Conservation (phyloP, 2,329 filamentous ascomycete species). For the Chlorencoelia australis region DNA sequence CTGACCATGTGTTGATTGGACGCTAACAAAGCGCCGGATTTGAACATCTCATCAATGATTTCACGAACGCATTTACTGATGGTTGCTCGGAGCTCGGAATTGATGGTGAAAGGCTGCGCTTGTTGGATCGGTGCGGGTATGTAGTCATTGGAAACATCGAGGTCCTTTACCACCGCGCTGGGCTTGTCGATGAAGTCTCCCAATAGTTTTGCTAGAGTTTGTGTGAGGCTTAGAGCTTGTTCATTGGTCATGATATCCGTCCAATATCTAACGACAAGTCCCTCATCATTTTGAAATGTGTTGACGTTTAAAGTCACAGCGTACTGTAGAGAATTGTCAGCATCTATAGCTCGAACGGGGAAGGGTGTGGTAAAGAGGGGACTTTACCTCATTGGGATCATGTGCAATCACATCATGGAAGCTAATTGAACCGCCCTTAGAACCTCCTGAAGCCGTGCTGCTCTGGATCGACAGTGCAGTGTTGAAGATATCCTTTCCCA, state of each 20-base stretch:
- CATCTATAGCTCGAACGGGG: not conserved
- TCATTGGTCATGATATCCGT: conserved; percentile 30
- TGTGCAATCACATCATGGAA: conserved; percentile 6
- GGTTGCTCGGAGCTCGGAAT: conserved; percentile 2
- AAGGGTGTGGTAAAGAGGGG: no score
- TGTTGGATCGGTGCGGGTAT: not conserved
- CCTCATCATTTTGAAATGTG: conserved; percentile 4
- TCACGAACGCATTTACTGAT: conserved; percentile 6
- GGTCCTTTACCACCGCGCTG: conserved; percentile 6
- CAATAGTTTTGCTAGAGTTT: conserved; percentile 29
- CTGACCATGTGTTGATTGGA: not conserved
- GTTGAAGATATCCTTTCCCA: conserved; percentile 17
- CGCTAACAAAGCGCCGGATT: conserved; percentile 1
- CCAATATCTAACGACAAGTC: conserved; percentile 26
- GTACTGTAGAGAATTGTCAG: conserved; percentile 19
- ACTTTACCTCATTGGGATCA: conserved; percentile 12
- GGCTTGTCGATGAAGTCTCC: conserved; percentile 21
- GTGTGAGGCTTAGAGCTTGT: conserved; percentile 31
- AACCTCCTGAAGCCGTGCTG: not conserved
- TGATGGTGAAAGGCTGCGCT: not conserved
- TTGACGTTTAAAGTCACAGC: conserved; percentile 27
- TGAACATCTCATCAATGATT: conserved; percentile 7
- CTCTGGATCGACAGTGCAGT: conserved; percentile 16
- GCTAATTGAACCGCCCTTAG: conserved; percentile 2
- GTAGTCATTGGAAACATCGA: conserved; percentile 5